These are phyloP conservation scores for Lachancea waltii DNA, from an alignment of 805 yeast genomes.

Conservation along the genomic window DNA sequence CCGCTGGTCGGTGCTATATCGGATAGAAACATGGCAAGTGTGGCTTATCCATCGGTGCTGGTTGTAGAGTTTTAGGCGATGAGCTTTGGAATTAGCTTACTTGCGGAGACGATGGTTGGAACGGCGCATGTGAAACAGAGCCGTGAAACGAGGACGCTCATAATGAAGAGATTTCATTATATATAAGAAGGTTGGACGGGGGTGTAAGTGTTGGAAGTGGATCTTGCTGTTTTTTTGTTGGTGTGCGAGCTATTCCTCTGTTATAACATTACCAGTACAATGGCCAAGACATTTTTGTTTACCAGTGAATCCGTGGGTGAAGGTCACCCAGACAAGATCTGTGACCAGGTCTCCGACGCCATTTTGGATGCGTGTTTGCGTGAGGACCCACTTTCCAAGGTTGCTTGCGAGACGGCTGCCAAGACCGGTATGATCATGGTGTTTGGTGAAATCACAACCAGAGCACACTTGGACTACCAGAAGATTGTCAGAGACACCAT, in stretches of 20 bases:
- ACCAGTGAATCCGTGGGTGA: conserved; percentile 91
- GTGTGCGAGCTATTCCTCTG: not conserved
- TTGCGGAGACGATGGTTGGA: not conserved
- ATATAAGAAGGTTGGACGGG: not conserved
- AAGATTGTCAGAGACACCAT: conserved; percentile 96
- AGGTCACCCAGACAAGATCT: conserved; percentile 92
- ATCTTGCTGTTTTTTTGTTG: not conserved
- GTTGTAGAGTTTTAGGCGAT: no score
- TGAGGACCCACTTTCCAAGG: conserved; percentile 95
- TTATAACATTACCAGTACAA: not conserved
- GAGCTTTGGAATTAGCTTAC: not conserved
- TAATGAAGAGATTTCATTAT: not conserved
- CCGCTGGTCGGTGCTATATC: not conserved
- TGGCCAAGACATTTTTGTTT: conserved; percentile 45
- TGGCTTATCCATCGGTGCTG: no score
- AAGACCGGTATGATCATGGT: conserved; percentile 99
- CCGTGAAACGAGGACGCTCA: not conserved
- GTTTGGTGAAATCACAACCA: conserved; percentile 98
- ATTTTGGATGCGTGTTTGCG: conserved; percentile 94
- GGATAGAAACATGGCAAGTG: no score
- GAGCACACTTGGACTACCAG: conserved; percentile 92
- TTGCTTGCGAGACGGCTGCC: conserved; percentile 98
- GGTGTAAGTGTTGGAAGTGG: not conserved
- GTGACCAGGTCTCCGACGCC: conserved; percentile 99
- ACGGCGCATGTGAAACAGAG: not conserved